Percentiles rank a stretch among this genome's conserved stretches.
phyloP scores from a whole-genome alignment of 1,284 basidiomycete species.

The Trametes hirsuta region DNA sequence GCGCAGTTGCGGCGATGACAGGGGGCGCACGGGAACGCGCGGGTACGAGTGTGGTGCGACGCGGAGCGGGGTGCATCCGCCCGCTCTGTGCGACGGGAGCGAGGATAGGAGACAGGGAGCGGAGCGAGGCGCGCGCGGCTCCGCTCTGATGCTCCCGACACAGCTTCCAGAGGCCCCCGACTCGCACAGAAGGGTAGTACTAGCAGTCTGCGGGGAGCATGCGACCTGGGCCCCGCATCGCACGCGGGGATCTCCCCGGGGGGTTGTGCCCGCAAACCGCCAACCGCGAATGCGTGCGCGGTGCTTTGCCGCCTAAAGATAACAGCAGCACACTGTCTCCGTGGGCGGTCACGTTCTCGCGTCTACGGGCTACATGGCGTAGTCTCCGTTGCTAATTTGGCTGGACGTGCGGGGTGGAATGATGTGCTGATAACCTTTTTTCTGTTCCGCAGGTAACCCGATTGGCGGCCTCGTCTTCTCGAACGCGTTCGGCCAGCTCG shows the following conservation, averaged over 20 bases:
- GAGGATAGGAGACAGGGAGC: neutral
- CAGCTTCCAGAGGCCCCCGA: slow-evolving; percentile 1
- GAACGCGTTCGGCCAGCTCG: slow-evolving; percentile 61
- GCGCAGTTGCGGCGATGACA: too few species aligned
- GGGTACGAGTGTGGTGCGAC: neutral
- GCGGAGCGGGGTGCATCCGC: neutral
- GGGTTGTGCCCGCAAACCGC: neutral
- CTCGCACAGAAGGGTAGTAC: neutral
- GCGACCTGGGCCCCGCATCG: too few species aligned
- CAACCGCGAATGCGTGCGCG: neutral
- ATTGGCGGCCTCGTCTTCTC: slow-evolving; percentile 76
- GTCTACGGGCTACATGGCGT: neutral
- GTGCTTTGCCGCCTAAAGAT: slow-evolving; percentile 1
- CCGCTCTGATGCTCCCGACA: neutral
- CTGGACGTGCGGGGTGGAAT: neutral
- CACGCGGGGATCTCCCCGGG: too few species aligned
- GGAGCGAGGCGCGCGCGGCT: neutral
- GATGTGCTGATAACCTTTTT: slow-evolving; percentile 32
- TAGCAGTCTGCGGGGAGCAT: neutral
- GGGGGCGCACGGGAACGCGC: too few species aligned
- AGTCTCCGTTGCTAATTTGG: neutral
- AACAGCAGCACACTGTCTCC: neutral
- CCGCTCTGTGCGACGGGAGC: neutral
- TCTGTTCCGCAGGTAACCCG: slow-evolving; percentile 52
- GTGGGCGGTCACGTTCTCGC: neutral